Evolutionary conservation across 176 grass and related monocot genomes (phyloP), one percentile per base, ranked within the genome.

Genomic region (Rhynchospora tenuis): DNA sequence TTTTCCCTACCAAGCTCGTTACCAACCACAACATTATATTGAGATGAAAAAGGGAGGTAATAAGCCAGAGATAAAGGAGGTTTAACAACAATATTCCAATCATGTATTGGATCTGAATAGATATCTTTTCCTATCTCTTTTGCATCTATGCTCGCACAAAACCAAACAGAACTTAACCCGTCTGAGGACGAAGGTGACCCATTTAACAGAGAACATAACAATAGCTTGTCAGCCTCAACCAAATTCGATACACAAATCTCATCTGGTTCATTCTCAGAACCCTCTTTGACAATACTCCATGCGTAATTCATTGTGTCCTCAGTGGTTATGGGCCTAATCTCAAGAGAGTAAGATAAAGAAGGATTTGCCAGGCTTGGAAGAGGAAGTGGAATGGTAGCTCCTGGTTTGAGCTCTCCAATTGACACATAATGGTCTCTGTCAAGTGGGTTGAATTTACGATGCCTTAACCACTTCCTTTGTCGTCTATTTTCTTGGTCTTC

Each of bases 71-170:
- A 90, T 85, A 98, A 83, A 3, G 95, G 95, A 23, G 95, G 88
- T 54, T 90, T 89, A 66, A 98, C 86, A 81, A 88, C 22, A 67
- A 98, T 86, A 52, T 81, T 95, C 95, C 95, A 95, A 84, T 98
- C 95, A 63, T 89, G 85, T 93, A 98, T 91, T 50, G 95, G 87
- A 69, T 95, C 84, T 57, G 90, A 91, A 15, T 73, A 88, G 77
- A 90, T 84, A 91, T 98, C 95, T 89, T 95, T 98, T 71, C 95
- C 90, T 64, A 98, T 93, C 88, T 98, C 95, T 84, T 95, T 98
- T 59, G 92, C 84, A 73, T 90, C 90, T 81, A 94, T 89, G 80
- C 92, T 98, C 57, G 82, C 85, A 86, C 89, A 94, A 90, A 98
- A 91, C 95, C 95, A 98, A 73, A 95, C 72, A 72, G 89, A 87